phyloP scores from a whole-genome alignment of 1,284 basidiomycete species.

The Boletus semigastroideus region DNA sequence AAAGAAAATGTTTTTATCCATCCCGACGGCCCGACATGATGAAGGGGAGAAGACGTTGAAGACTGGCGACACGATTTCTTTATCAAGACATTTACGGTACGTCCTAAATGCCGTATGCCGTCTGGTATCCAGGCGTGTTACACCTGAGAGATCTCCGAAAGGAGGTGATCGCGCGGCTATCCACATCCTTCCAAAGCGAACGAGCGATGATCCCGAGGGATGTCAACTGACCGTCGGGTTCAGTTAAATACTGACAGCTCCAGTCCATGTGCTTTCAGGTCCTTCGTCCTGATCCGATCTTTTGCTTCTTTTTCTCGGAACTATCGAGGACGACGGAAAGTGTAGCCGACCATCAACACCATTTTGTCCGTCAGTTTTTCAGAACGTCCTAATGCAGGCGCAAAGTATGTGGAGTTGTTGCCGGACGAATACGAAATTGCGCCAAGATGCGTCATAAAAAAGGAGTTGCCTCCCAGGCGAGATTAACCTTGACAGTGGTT shows the following conservation, averaged over 20 bases:
- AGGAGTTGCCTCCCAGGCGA: constrained; percentile 6
- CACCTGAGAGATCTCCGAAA: neutral
- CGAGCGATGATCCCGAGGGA: constrained; percentile 20
- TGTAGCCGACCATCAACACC: neutral
- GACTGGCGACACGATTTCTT: constrained; percentile 10
- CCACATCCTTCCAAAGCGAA: constrained; percentile 28
- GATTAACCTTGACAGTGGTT: constrained; percentile 28
- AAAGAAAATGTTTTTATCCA: neutral
- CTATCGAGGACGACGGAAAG: neutral
- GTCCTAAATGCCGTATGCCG: constrained; percentile 10
- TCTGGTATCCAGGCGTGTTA: constrained; percentile 1
- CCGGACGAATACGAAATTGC: neutral
- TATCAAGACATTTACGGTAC: constrained; percentile 11
- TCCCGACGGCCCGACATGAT: neutral
- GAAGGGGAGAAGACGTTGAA: neutral
- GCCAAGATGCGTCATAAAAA: constrained; percentile 20
- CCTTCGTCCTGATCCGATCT: constrained; percentile 10
- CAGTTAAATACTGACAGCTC: neutral
- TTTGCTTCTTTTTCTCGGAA: constrained; percentile 7
- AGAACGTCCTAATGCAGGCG: neutral
- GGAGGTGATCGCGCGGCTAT: constrained; percentile 15
- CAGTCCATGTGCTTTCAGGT: constrained; percentile 1
- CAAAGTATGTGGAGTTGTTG: neutral
- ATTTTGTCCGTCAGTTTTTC: neutral
- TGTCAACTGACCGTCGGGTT: constrained; percentile 8